phyloP scores from a whole-genome alignment of 768 basidiomycete genomes.

The Lentinus brumalis region DNA sequence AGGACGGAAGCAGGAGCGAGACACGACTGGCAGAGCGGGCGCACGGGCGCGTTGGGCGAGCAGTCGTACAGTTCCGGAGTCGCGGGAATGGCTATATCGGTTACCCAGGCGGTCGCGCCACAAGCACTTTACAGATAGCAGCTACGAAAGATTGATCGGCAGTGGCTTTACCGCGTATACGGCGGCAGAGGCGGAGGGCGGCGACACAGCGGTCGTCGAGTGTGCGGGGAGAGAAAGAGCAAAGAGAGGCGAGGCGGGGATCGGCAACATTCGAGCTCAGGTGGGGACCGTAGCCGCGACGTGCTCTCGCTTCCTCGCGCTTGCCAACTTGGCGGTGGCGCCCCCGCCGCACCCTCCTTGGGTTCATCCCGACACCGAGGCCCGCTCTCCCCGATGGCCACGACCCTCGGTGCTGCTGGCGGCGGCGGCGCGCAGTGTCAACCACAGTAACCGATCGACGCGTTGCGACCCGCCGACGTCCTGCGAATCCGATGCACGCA shows the following conservation, averaged over 20 bases:
- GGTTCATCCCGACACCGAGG: too few relatives aligned
- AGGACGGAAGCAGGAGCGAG: neutral
- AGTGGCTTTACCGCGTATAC: constrained; percentile 1
- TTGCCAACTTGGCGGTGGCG: too few relatives aligned
- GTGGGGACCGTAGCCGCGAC: neutral
- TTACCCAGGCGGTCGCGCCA: constrained; percentile 15
- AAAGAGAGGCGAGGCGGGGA: neutral
- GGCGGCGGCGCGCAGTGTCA: too few relatives aligned
- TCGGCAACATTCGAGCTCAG: neutral
- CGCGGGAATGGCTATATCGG: constrained; percentile 23
- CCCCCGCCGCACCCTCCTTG: too few relatives aligned
- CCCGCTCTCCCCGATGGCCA: too few relatives aligned
- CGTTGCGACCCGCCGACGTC: too few relatives aligned
- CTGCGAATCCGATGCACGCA: too few relatives aligned
- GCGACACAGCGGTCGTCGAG: neutral
- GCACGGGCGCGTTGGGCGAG: neutral
- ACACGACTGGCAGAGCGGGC: neutral
- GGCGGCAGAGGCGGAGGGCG: neutral
- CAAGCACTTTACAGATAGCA: constrained; percentile 15
- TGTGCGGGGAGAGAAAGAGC: neutral
- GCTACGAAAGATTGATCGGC: constrained; percentile 13
- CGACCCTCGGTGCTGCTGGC: too few relatives aligned
- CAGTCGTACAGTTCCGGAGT: constrained; percentile 6
- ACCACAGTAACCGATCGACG: too few relatives aligned
- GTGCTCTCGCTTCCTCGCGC: neutral